Conservation (phyloP, 1,284 basidiomycete species). For the Puccinia polysora region DNA sequence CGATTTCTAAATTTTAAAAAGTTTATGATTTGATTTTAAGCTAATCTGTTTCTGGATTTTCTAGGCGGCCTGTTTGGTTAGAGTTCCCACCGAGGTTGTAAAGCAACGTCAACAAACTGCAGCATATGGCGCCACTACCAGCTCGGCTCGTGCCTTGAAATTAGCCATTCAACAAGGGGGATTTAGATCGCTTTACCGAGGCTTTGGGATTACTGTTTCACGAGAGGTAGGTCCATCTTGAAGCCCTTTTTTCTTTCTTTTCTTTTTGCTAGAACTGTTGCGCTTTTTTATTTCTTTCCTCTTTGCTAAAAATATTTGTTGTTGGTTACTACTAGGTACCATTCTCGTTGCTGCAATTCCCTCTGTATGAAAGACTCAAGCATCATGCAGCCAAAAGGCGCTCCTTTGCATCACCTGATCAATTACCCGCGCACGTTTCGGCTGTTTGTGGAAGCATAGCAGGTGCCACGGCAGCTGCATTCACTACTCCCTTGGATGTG, state of each 20-base stretch:
- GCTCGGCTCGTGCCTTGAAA: constrained; percentile 56
- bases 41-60: too few species aligned
- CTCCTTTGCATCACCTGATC: constrained; percentile 54
- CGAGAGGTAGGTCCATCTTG: constrained; percentile 63
- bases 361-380: constrained; percentile 88
- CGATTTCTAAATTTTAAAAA: too few species aligned
- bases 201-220: constrained; percentile 71
- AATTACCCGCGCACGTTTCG: constrained; percentile 68
- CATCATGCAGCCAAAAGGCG: constrained; percentile 57
- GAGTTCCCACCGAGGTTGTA: constrained; percentile 90
- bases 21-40: neutral
- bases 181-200: constrained; percentile 68
- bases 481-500: constrained; percentile 93
- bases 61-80: constrained; percentile 81
- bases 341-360: constrained; percentile 96
- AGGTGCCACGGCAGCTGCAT: constrained; percentile 79
- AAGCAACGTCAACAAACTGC: constrained; percentile 78
- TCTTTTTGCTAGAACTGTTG: too few species aligned
- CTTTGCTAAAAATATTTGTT: neutral
- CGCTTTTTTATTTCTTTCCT: neutral
- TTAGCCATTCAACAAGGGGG: constrained; percentile 62
- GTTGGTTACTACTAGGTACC: constrained; percentile 65
- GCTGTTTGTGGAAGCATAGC: constrained; percentile 86
- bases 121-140: constrained; percentile 61
- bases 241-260: too few species aligned